These are phyloP conservation scores for Peniophora sp. DNA, from an alignment of 1,284 basidiomycete genomes.

Conservation along the genomic window DNA sequence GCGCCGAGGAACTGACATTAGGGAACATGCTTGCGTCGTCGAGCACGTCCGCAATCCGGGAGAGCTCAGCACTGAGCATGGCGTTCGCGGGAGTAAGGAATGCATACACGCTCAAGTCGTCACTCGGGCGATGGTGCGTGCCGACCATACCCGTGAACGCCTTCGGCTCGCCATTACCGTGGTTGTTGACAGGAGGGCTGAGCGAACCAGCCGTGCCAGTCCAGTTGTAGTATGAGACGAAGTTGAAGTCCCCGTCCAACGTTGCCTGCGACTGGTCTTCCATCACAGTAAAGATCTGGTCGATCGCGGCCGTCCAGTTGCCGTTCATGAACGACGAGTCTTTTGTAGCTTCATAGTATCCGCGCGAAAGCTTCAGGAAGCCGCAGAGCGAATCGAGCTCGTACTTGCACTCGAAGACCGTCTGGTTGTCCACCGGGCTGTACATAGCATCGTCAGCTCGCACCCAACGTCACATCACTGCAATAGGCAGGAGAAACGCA, in stretches of 20 bases:
- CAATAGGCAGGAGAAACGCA: too few relatives aligned
- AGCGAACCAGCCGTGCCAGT: conserved; percentile 58
- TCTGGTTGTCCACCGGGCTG: conserved; percentile 59
- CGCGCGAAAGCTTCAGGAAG: conserved; percentile 68
- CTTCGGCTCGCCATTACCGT: conserved; percentile 63
- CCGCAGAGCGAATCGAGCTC: conserved; percentile 71
- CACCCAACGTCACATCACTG: not conserved
- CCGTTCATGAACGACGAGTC: conserved; percentile 65
- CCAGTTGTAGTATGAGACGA: conserved; percentile 75
- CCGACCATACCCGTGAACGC: conserved; percentile 56
- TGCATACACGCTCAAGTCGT: conserved; percentile 64
- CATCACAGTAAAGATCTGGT: conserved; percentile 68
- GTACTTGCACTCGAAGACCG: conserved; percentile 79
- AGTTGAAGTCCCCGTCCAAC: conserved; percentile 63
- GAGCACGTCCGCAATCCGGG: conserved; percentile 51
- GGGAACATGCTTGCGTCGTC: conserved; percentile 38
- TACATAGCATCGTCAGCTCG: not conserved
- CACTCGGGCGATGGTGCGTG: conserved; percentile 70
- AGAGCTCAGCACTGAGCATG: conserved; percentile 69
- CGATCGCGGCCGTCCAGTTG: conserved; percentile 63
- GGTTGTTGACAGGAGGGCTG: conserved; percentile 57
- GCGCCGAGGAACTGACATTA: conserved; percentile 47
- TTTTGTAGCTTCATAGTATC: conserved; percentile 62
- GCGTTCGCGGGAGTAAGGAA: conserved; percentile 74
- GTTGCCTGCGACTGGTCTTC: conserved; percentile 68